phyloP scores from a whole-genome alignment of 192 early-diverging fungal genomes.

The Backusella australiensis region DNA sequence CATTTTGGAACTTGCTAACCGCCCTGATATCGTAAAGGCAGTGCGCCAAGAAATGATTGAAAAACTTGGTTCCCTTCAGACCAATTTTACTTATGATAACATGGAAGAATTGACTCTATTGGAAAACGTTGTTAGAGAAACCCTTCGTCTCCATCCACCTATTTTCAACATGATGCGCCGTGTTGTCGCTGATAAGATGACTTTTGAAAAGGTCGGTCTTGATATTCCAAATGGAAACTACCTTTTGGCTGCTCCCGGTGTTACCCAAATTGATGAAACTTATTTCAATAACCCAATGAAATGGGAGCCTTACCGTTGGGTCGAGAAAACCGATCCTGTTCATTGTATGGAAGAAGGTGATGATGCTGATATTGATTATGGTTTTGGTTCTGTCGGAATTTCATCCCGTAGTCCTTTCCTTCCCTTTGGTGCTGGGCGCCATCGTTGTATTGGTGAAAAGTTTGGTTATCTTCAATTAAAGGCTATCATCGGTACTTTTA shows the following conservation, averaged over 20 bases:
- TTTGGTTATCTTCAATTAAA: constrained; percentile 97
- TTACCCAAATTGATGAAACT: constrained; percentile 75
- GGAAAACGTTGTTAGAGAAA: constrained; percentile 86
- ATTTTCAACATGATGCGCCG: constrained; percentile 93
- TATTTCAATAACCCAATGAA: constrained; percentile 77
- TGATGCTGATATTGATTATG: constrained; percentile 64
- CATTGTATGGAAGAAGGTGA: constrained; percentile 46
- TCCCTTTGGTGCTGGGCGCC: constrained; percentile 96
- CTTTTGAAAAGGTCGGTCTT: constrained; percentile 69
- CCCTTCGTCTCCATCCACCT: constrained; percentile 89
- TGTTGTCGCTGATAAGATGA: constrained; percentile 67
- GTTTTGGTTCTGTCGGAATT: constrained; percentile 66
- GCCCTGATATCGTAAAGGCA: constrained; percentile 65
- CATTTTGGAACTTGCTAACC: constrained; percentile 77
- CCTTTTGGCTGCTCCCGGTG: constrained; percentile 77
- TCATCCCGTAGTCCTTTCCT: constrained; percentile 80
- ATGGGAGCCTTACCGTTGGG: constrained; percentile 83
- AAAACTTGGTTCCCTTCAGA: constrained; percentile 52
- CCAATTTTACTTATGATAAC: constrained; percentile 62
- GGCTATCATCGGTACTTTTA: constrained; percentile 79
- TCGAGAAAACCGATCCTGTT: constrained; percentile 55
- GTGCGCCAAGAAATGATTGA: constrained; percentile 72
- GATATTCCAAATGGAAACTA: constrained; percentile 90
- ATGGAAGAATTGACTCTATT: constrained; percentile 72
- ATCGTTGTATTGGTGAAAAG: constrained; percentile 96